Base-by-base conservation (phyloP, 2,329 filamentous ascomycete species). In the Penicillium psychrosexuale region DNA sequence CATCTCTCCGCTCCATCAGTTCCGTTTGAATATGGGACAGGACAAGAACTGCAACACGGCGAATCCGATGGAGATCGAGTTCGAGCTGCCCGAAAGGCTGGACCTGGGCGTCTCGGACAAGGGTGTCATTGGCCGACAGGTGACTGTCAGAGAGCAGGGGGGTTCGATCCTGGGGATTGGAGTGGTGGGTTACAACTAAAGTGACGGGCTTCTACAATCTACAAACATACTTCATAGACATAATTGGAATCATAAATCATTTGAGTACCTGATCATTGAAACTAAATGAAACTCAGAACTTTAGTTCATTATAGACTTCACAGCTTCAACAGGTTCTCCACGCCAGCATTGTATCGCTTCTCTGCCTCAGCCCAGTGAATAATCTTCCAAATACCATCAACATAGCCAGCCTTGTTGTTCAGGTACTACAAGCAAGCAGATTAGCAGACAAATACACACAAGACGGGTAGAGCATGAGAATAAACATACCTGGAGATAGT, bases 391-490 rank as follows among this genome's bases (percentile, higher is more conserved):
- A 96, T 88, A 39, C 89, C 89, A 64, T 84, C 83, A 71, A 95
- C 94, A 80, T 96, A 96, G 76, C 93, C 90, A 37, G 87, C 91
- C 83, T 96, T 96, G 72, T 91, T 86, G 80, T 96, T 96, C 81
- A 95, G 82, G 76, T 96, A 96, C 80, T 96, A 46, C 3, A 51
- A 1, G 0, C 1, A 17, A 38, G 19, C 1, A 0, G 11, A 36
- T 54, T 30, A 54, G 43, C 19, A 36, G 13, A 19, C 3, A 17
- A 8, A 5, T 3, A 8, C 24, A 47, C 2, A n/a, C 0, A 40
- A 12, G 1, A 1, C n/a, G 22, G 5, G 22, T 11, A 9, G 9
- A 30, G 9, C 3, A 34, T 0, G 2, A 8, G n/a, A 5, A 3
- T 30, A 22, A 13, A 55, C 76, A 61, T 58, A 86, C 84, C 80